phyloP scores from a whole-genome alignment of 345 rosid species.

The Physaria fendleri region DNA sequence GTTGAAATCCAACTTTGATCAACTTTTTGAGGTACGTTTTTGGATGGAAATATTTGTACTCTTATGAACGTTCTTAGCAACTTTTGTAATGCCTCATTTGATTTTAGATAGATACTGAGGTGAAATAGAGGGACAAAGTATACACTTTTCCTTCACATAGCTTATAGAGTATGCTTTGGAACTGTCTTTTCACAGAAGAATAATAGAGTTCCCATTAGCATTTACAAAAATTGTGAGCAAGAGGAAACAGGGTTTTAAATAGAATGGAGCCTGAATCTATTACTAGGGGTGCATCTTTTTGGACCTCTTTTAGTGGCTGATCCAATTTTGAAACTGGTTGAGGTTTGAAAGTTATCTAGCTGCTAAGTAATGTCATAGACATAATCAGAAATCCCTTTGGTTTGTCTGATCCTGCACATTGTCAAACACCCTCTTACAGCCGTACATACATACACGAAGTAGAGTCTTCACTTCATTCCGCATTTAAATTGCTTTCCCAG shows the following conservation, averaged over 20 bases:
- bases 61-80: background rate
- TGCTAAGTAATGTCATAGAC: too few species aligned
- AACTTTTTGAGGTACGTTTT: slow-evolving; percentile 87
- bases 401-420: too few species aligned
- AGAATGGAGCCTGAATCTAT: background rate
- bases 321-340: background rate
- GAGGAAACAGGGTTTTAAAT: background rate
- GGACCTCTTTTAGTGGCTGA: background rate
- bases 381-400: too few species aligned
- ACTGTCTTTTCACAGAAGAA: background rate
- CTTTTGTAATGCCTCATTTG: background rate
- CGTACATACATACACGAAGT: too few species aligned
- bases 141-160: background rate
- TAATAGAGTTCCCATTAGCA: background rate
- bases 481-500: background rate
- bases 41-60: too few species aligned
- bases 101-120: background rate
- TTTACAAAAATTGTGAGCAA: background rate
- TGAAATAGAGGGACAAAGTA: background rate
- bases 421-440: too few species aligned
- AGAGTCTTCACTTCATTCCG: background rate
- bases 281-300: too few species aligned
- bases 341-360: background rate
- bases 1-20: slow-evolving; percentile 90
- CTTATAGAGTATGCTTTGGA: background rate